A percentile compares a stretch with the other conserved stretches of the same genome.
These are phyloP conservation scores for Colletotrichum sp. DNA, from an alignment of 2,329 filamentous ascomycete species.

Conservation along the genomic window DNA sequence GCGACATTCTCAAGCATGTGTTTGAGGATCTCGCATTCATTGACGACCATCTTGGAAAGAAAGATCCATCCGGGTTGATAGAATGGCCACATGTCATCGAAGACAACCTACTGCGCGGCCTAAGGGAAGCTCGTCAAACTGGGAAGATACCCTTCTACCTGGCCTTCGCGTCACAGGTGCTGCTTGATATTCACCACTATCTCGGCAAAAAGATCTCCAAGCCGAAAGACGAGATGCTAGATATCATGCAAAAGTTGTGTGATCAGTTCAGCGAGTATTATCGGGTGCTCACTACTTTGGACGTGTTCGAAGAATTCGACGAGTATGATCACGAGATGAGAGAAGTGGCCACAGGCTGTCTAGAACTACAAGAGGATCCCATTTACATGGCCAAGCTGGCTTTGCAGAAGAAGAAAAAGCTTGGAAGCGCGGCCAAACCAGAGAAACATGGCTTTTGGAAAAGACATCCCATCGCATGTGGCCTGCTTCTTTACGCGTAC, in stretches of 20 bases:
- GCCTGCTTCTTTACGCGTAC: slow-evolving; percentile 37
- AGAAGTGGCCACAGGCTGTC: background rate
- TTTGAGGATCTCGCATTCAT: background rate
- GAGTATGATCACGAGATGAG: background rate
- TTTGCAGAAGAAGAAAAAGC: background rate
- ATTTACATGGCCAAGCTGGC: background rate
- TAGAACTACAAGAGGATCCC: background rate
- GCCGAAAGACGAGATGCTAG: background rate
- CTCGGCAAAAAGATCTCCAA: slow-evolving; percentile 20
- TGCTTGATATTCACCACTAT: slow-evolving; percentile 44
- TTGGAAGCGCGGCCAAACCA: background rate
- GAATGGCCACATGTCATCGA: slow-evolving; percentile 13
- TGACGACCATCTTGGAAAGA: background rate
- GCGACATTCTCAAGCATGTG: background rate
- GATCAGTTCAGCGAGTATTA: background rate
- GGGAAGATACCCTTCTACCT: slow-evolving; percentile 36
- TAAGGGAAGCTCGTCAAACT: slow-evolving; percentile 34
- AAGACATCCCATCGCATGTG: background rate
- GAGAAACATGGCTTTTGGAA: background rate
- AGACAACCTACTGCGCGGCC: slow-evolving; percentile 41
- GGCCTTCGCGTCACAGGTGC: slow-evolving; percentile 44
- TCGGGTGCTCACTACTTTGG: background rate
- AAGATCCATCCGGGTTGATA: background rate
- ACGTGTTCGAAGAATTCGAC: background rate
- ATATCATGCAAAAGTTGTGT: background rate